Percentiles rank a stretch among this genome's conserved stretches.
phyloP scores from a whole-genome alignment of 352 stramenopile species.

The Phytophthora capsici region DNA sequence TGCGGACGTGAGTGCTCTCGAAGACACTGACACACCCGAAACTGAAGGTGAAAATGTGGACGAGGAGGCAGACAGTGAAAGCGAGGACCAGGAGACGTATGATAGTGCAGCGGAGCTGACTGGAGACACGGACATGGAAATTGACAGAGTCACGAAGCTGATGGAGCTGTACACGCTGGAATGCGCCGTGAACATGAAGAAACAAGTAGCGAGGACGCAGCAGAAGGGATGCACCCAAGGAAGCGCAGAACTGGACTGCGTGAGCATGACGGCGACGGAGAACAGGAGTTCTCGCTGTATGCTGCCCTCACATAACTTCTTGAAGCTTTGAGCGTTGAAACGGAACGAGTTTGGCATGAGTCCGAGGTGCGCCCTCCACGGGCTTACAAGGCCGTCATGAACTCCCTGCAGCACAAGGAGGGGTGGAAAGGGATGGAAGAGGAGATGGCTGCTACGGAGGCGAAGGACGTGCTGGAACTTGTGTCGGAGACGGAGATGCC shows the following conservation, averaged over 20 bases:
- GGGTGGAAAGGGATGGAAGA: conserved; percentile 17
- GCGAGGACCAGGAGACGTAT: too few relatives aligned
- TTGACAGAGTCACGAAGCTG: too few relatives aligned
- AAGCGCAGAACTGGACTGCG: too few relatives aligned
- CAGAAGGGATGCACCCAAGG: neutral
- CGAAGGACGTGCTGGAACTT: conserved; percentile 10
- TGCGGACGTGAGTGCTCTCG: too few relatives aligned
- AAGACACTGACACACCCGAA: too few relatives aligned
- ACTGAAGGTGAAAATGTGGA: too few relatives aligned
- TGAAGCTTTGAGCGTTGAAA: neutral
- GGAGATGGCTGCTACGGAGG: conserved; percentile 4
- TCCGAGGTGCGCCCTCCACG: neutral
- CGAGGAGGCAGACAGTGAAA: too few relatives aligned
- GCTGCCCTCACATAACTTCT: neutral
- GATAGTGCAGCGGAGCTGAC: too few relatives aligned
- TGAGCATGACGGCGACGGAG: too few relatives aligned
- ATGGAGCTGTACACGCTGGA: neutral
- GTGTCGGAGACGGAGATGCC: neutral
- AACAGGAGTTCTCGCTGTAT: neutral
- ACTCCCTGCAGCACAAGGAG: neutral
- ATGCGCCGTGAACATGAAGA: neutral
- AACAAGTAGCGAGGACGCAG: neutral
- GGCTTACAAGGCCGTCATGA: neutral
- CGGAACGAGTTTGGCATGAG: neutral
- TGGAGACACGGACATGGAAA: too few relatives aligned